Evolutionary conservation across 1,139 yeast species (phyloP), one percentile per base, ranked within the genome.

Genomic region (Debaryomyces sp.): DNA sequence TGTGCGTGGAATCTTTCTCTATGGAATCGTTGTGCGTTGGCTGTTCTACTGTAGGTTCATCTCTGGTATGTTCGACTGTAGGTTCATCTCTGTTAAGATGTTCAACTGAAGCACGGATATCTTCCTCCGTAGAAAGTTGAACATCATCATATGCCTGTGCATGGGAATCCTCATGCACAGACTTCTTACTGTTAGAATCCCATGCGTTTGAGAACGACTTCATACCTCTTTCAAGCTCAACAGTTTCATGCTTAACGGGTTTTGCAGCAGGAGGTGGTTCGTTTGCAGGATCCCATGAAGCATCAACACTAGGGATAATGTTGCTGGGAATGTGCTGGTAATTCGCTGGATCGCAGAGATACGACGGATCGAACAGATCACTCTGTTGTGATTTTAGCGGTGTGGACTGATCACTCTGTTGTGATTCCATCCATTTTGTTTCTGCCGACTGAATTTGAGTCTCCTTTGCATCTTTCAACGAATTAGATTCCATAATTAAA

Each of bases 261-360:
- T 10, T 10, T 1, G 42, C 32, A 15, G 23, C 9, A 29, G 72
- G 68, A 34, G 80, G 80, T n/a, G 73, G 63, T 47, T 64, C 70
- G 15, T 44, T 57, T 0, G 77, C 56, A 2, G 80, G 72, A 46
- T 76, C 75, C 80, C 80, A 76, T 44, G 61, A 54, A 5, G 71
- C 56, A 42, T 68, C 76, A 15, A 55, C 55, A 9, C 66, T 58
- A n/a, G 57, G 61, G 30, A 50, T 55, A 43, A 50, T 48, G 23
- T 51, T 45, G 46, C 50, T 55, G 24, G 63, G 59, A 47, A 63
- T 57, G 8, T 60, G 60, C 44, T 59, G 62, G 53, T 71, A 71
- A 45, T 62, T 64, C n/a, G 55, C 57, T 1, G 75, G 75, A 48
- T 71, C 64, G 38, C 65, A 61, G 10, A 70, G 65, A 17, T 57